Evolutionary conservation across 2,329 filamentous ascomycete genomes (phyloP).

Genomic region (Grosmannia clavigera): DNA sequence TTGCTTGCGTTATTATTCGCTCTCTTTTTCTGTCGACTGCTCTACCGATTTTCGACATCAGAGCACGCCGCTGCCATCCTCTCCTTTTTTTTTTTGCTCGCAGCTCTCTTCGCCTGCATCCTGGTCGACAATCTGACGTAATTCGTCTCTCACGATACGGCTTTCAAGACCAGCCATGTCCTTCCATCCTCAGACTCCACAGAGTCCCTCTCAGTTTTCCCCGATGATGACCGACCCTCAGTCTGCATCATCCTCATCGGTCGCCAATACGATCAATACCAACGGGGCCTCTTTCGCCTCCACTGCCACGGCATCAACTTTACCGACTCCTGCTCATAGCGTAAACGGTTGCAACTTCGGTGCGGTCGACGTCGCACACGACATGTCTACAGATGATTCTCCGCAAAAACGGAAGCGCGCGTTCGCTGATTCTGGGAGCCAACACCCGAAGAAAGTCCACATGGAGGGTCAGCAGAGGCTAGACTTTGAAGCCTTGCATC

Average conservation of each 20-base stretch:
- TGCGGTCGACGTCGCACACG: slow-evolving; percentile 30
- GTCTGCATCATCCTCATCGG: slow-evolving; percentile 19
- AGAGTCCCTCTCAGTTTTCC: slow-evolving; percentile 52
- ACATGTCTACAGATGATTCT: slow-evolving; percentile 33
- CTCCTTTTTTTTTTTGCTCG: slow-evolving; percentile 1
- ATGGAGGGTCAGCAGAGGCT: slow-evolving; percentile 44
- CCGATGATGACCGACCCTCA: slow-evolving; percentile 40
- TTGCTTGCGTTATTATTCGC: background rate
- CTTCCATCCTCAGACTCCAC: slow-evolving; percentile 55
- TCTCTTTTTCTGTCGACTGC: background rate
- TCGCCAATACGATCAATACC: slow-evolving; percentile 28
- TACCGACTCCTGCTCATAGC: slow-evolving; percentile 52
- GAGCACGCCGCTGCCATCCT: background rate
- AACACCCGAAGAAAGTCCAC: slow-evolving; percentile 49
- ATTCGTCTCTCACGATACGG: background rate
- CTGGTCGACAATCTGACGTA: slow-evolving; percentile 16
- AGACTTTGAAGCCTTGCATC: slow-evolving; percentile 51
- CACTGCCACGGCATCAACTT: slow-evolving; percentile 30
- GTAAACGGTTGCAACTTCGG: slow-evolving; percentile 40
- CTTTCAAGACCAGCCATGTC: slow-evolving; percentile 38
- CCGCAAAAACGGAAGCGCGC: slow-evolving; percentile 51
- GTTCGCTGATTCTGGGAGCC: slow-evolving; percentile 42
- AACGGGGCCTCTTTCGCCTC: slow-evolving; percentile 32
- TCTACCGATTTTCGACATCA: background rate
- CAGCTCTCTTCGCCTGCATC: slow-evolving; percentile 9